These are phyloP conservation scores for Primulina tabacum DNA, from an alignment of 257 asterid species.

Conservation along the genomic window DNA sequence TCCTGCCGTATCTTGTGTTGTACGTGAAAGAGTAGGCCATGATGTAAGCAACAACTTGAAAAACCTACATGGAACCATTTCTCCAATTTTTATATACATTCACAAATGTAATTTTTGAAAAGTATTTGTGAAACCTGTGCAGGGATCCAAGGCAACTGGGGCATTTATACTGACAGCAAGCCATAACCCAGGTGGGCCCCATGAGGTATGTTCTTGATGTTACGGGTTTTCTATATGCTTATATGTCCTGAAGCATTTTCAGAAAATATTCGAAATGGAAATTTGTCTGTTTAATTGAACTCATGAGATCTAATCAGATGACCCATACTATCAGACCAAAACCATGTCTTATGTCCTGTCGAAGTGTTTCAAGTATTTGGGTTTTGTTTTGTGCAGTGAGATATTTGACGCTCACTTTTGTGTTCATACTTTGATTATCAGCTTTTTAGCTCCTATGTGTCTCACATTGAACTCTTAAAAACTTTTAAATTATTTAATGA, in stretches of 20 bases:
- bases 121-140: slow-evolving; percentile 27
- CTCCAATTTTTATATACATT: not conserved
- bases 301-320: not conserved
- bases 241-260: not conserved
- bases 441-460: too few relatives aligned
- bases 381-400: not conserved
- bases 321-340: not conserved
- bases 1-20: slow-evolving; percentile 91
- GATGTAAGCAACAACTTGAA: slow-evolving; percentile 59
- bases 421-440: slow-evolving; percentile 14
- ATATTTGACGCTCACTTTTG: not conserved
- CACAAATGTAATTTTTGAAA: not conserved
- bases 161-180: slow-evolving; percentile 96
- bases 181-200: slow-evolving; percentile 98
- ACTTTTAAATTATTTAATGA: not conserved
- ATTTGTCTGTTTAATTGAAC: slow-evolving; percentile 15
- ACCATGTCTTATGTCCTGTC: not conserved
- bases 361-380: not conserved
- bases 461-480: too few relatives aligned
- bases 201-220: slow-evolving; percentile 57
- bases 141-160: slow-evolving; percentile 95
- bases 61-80: slow-evolving; percentile 14
- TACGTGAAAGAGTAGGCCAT: slow-evolving; percentile 78
- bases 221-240: slow-evolving; percentile 11
- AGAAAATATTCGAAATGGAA: slow-evolving; percentile 1